A percentile compares a stretch with the other conserved stretches of the same genome.
Conservation (phyloP, 352 stramenopile genomes). For the Globisporangium heterothallicum region DNA sequence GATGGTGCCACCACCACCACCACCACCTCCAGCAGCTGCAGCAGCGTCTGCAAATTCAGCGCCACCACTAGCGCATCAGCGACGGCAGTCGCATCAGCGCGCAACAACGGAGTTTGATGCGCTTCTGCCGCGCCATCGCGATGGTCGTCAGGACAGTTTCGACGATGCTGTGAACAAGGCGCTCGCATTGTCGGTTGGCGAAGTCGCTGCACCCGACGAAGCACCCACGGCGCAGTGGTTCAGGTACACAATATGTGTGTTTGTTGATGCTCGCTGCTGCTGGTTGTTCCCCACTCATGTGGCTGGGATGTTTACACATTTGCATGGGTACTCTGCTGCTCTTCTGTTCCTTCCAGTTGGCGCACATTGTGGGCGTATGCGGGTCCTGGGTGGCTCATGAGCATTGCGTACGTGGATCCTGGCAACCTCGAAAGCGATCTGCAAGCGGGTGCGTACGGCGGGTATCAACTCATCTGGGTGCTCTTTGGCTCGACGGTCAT, state of each 20-base stretch:
- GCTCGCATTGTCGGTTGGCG: conserved; percentile 38
- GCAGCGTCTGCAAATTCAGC: background rate
- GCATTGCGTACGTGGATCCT: conserved; percentile 94
- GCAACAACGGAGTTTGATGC: conserved; percentile 25
- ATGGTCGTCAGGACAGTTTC: conserved; percentile 23
- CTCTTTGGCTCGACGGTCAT: conserved; percentile 87
- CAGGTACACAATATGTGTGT: conserved; percentile 7
- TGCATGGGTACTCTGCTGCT: background rate
- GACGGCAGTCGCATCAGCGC: background rate
- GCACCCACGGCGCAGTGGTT: conserved; percentile 22
- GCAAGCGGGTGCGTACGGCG: conserved; percentile 86
- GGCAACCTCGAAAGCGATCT: conserved; percentile 96
- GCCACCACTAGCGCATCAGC: background rate
- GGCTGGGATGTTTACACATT: background rate
- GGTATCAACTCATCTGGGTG: conserved; percentile 91
- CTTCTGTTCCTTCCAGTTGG: conserved; percentile 36
- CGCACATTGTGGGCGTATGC: conserved; percentile 76
- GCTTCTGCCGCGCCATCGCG: conserved; percentile 18
- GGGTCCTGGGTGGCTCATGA: conserved; percentile 88
- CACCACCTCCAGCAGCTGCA: too few species aligned
- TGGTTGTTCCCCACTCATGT: background rate
- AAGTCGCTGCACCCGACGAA: conserved; percentile 50
- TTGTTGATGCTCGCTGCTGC: background rate
- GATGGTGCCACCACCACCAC: background rate
- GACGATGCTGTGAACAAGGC: conserved; percentile 56